Evolutionary conservation across 1,284 basidiomycete species (phyloP), one percentile per base, ranked within the genome.

Genomic region (Tylopilus microsporus): DNA sequence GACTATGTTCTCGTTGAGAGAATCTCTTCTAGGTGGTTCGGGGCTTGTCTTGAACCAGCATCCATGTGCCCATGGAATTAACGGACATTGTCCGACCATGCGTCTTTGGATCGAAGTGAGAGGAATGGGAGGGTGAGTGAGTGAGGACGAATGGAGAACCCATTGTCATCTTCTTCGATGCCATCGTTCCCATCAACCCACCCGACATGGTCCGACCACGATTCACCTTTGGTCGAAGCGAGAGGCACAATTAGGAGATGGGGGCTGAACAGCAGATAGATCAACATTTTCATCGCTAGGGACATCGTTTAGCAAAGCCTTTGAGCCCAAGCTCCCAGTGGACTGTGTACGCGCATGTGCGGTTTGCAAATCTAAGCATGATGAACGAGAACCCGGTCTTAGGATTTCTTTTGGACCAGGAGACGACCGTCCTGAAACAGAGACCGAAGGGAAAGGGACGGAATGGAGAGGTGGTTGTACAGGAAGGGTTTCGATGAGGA

Each of bases 101-200:
- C 37, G 73, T 74, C 67, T 88, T 90, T 18, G 88, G 87, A 68
- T 91, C 89, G 67, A 90, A 87, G 43, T 82, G 82, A 34, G 88
- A 90, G 21, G 81, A 79, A 52, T 80, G 80, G 13, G 82, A 75
- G 5, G 78, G 77, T 48, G 80, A 82, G 19, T 85, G 83, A 36
- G 19, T 85, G 83, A 36, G 84, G 81, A 47, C 80, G 77, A 55
- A 87, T 71, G 12, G 81, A 76, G 66, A 89, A 88, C 8, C 81
- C 79, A 65, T 85, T 85, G 51, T 84, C 81, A 45, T 83, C 80
- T 68, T 68, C 62, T 65, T 69, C 12, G 74, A 71, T 32, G 58
- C 55, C 62, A 72, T 60, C 12, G 73, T 73, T 36, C 71, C 75
- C 67, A 79, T 71, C 10, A 77, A 73, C 39, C 70, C 76, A 56